Evolutionary conservation across 129 eudicot species (phyloP).

Genomic region (Flaveria bidentis): DNA sequence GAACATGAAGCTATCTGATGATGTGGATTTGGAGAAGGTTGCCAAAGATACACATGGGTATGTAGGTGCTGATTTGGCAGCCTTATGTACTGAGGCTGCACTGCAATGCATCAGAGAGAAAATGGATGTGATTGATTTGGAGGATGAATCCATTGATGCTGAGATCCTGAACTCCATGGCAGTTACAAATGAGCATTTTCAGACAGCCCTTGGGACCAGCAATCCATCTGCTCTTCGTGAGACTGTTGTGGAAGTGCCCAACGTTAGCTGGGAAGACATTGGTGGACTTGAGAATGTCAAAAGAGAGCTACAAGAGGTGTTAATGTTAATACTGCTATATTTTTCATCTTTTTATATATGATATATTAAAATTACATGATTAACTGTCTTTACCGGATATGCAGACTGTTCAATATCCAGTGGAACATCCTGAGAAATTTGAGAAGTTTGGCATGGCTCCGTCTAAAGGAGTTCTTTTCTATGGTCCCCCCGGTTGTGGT

Average conservation of each 20-base stretch:
- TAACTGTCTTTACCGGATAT: constrained; percentile 3
- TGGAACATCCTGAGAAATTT: constrained; percentile 94
- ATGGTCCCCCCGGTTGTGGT: constrained; percentile 98
- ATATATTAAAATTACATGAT: not conserved
- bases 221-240: constrained; percentile 76
- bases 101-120: constrained; percentile 72
- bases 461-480: constrained; percentile 82
- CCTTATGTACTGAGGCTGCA: constrained; percentile 77
- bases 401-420: constrained; percentile 96
- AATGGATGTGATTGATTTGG: constrained; percentile 73
- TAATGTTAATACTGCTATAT: not conserved
- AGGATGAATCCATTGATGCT: constrained; percentile 68
- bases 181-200: constrained; percentile 63
- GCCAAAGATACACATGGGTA: constrained; percentile 85
- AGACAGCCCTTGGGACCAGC: constrained; percentile 69
- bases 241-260: constrained; percentile 82
- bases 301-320: constrained; percentile 83
- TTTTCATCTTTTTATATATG: not conserved
- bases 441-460: constrained; percentile 83
- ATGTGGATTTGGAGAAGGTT: constrained; percentile 88
- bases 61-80: constrained; percentile 96
- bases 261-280: constrained; percentile 67
- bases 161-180: constrained; percentile 73
- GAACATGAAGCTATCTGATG: constrained; percentile 77
- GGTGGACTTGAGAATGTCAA: constrained; percentile 91